These are phyloP conservation scores for Pezicula carpinea DNA, from an alignment of 2,329 filamentous ascomycete species.

Conservation along the genomic window DNA sequence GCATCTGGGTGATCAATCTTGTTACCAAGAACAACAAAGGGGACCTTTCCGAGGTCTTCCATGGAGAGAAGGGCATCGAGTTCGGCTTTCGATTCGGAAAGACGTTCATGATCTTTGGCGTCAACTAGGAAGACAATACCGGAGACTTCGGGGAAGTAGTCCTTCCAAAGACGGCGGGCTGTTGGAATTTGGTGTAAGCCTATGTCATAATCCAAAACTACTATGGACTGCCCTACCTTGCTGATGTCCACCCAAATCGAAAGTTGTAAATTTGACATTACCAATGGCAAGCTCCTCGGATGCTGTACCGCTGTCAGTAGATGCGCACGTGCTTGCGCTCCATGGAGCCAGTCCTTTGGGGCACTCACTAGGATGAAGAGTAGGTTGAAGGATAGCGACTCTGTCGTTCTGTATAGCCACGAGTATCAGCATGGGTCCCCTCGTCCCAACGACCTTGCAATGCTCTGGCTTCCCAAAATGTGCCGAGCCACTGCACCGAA, in stretches of 20 bases:
- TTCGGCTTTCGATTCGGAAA: constrained; percentile 92
- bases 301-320: constrained; percentile 42
- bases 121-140: constrained; percentile 98
- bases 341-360: not conserved
- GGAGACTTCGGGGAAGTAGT: constrained; percentile 94
- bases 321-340: constrained; percentile 12
- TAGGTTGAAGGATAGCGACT: constrained; percentile 85
- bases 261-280: constrained; percentile 91
- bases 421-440: constrained; percentile 14
- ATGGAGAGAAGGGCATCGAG: constrained; percentile 92
- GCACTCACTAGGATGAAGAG: constrained; percentile 75
- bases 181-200: constrained; percentile 12
- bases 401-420: constrained; percentile 67
- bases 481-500: not conserved
- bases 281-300: constrained; percentile 91
- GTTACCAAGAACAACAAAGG: constrained; percentile 94
- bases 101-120: constrained; percentile 93
- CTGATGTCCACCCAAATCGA: constrained; percentile 89
- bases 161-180: constrained; percentile 93
- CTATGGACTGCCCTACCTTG: constrained; percentile 55
- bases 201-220: not conserved
- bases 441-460: not conserved
- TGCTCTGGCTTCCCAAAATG: not conserved
- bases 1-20: constrained; percentile 99
- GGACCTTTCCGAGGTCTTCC: constrained; percentile 94